A percentile compares a stretch with the other conserved stretches of the same genome.
Conservation (phyloP, 495 filamentous ascomycete genomes). For the Penicillium nucicola region DNA sequence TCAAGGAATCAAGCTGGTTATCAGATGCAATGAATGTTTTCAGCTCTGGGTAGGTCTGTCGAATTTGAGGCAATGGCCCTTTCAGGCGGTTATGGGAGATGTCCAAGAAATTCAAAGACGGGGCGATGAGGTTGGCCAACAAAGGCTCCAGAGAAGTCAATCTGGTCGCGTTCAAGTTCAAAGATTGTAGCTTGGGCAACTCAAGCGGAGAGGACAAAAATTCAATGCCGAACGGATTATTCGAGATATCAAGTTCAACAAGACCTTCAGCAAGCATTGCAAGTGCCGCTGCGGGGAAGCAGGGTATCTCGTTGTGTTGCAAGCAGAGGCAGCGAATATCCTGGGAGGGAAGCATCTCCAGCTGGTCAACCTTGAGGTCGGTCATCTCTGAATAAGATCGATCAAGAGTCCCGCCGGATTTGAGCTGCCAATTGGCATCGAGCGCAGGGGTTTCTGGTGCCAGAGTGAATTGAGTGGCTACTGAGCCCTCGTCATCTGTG, state of each 20-base stretch:
- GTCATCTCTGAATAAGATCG: conserved; percentile 62
- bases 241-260: conserved; percentile 71
- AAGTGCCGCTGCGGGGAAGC: conserved; percentile 62
- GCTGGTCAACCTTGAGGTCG: conserved; percentile 39
- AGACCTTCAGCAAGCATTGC: conserved; percentile 64
- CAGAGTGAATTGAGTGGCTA: conserved; percentile 44
- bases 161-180: conserved; percentile 68
- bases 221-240: conserved; percentile 70
- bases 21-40: conserved; percentile 66
- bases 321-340: conserved; percentile 60
- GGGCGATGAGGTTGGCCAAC: conserved; percentile 60
- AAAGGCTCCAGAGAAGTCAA: conserved; percentile 65
- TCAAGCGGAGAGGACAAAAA: conserved; percentile 56
- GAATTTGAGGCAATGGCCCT: conserved; percentile 55
- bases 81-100: conserved; percentile 75
- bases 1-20: conserved; percentile 69
- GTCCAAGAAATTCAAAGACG: conserved; percentile 70
- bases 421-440: conserved; percentile 55
- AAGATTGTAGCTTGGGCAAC: conserved; percentile 69
- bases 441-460: conserved; percentile 38
- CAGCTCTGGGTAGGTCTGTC: conserved; percentile 61
- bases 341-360: conserved; percentile 43
- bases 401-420: conserved; percentile 70
- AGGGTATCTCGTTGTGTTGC: conserved; percentile 70
- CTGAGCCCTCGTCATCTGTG: conserved; percentile 43